A percentile compares a stretch with the other conserved stretches of the same genome.
These are phyloP conservation scores for Eucalyptus globulus DNA, from an alignment of 345 rosid genomes.

Conservation along the genomic window DNA sequence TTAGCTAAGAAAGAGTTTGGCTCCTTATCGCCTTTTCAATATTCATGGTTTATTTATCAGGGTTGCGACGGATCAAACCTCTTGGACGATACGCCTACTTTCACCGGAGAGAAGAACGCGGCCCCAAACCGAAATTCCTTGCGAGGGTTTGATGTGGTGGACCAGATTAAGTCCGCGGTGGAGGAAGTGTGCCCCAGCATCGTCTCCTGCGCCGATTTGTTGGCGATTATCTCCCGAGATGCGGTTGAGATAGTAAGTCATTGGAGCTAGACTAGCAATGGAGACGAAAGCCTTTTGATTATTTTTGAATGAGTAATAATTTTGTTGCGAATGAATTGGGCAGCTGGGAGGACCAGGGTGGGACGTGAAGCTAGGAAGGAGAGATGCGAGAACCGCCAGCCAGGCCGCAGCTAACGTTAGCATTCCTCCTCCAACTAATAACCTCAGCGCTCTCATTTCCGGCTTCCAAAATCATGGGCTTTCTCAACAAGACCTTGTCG, in stretches of 20 bases:
- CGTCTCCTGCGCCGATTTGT: conserved; percentile 45
- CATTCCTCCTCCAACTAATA: conserved; percentile 60
- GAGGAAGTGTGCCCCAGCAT: conserved; percentile 35
- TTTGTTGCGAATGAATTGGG: not conserved
- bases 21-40: not conserved
- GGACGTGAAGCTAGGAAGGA: conserved; percentile 81
- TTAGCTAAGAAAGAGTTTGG: not conserved
- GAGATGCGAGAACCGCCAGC: conserved; percentile 76
- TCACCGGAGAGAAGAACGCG: conserved; percentile 44
- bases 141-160: conserved; percentile 34
- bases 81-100: conserved; percentile 28
- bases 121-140: conserved; percentile 23
- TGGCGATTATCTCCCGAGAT: conserved; percentile 39
- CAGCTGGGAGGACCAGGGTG: conserved; percentile 83
- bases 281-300: not conserved
- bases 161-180: conserved; percentile 25
- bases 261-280: not conserved
- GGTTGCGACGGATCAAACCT: conserved; percentile 53
- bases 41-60: not conserved
- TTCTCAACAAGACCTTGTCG: conserved; percentile 64
- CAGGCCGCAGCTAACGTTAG: conserved; percentile 62
- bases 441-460: conserved; percentile 44
- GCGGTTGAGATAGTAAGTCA: conserved; percentile 20
- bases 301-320: not conserved
- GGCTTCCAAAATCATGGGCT: conserved; percentile 59